Percentiles rank a stretch among this genome's conserved stretches.
phyloP scores from a whole-genome alignment of 805 yeast species.

The Candida jianshihensis region DNA sequence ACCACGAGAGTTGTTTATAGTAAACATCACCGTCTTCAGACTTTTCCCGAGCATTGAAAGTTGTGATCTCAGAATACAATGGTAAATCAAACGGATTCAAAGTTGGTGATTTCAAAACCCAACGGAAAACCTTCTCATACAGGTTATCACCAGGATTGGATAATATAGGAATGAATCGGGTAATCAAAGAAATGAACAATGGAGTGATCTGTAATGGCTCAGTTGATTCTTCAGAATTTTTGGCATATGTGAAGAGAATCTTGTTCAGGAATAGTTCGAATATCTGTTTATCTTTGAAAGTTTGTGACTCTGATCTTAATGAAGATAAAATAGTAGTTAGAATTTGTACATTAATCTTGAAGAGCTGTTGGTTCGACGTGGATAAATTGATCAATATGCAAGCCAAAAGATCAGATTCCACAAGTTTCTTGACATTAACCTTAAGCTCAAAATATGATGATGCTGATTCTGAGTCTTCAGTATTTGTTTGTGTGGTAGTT shows the following conservation, averaged over 20 bases:
- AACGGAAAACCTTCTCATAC: constrained; percentile 64
- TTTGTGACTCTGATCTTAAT: constrained; percentile 32
- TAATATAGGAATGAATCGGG: constrained; percentile 51
- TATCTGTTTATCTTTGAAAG: constrained; percentile 50
- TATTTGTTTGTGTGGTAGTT: constrained; percentile 16
- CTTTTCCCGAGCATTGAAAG: constrained; percentile 12
- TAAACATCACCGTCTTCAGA: constrained; percentile 40
- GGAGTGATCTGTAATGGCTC: too few relatives aligned
- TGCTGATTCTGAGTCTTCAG: constrained; percentile 6
- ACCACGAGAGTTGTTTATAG: constrained; percentile 61
- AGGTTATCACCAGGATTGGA: constrained; percentile 66
- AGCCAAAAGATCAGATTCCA: constrained; percentile 51
- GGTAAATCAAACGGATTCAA: constrained; percentile 38
- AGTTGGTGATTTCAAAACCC: constrained; percentile 44
- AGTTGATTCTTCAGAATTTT: too few relatives aligned
- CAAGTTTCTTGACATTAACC: constrained; percentile 48
- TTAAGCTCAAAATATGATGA: constrained; percentile 15
- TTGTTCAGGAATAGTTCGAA: constrained; percentile 47
- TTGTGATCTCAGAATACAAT: constrained; percentile 27
- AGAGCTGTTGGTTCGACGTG: constrained; percentile 22
- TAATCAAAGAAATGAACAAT: constrained; percentile 46
- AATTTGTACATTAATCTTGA: constrained; percentile 35
- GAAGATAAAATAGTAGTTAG: constrained; percentile 38
- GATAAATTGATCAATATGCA: constrained; percentile 42
- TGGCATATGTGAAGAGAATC: constrained; percentile 31